These are phyloP conservation scores for Apiospora kogelbergensis DNA, from an alignment of 2,329 filamentous ascomycete genomes.

Conservation along the genomic window DNA sequence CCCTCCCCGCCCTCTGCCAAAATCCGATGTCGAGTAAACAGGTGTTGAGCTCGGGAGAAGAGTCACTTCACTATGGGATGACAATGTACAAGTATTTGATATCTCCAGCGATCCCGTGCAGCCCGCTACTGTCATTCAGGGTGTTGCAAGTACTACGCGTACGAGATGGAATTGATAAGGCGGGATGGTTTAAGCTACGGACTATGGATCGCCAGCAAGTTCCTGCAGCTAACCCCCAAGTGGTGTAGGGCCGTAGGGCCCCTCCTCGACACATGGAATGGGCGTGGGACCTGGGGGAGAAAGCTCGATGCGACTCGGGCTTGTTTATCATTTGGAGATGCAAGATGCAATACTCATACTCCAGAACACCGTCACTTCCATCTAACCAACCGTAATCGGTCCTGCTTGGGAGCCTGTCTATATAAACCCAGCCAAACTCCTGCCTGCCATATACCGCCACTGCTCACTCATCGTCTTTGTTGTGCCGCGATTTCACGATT, in stretches of 20 bases:
- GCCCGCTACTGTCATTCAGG: too few relatives aligned
- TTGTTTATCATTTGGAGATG: background rate
- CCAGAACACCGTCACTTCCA: constrained; percentile 1
- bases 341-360: background rate
- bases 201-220: background rate
- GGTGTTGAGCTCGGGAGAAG: background rate
- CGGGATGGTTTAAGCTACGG: background rate
- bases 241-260: background rate
- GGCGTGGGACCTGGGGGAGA: background rate
- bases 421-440: background rate
- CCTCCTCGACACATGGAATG: background rate
- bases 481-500: background rate
- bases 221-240: too few relatives aligned
- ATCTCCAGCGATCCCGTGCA: too few relatives aligned
- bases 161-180: background rate
- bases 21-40: background rate
- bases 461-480: background rate
- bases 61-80: background rate
- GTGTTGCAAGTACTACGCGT: background rate
- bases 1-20: background rate
- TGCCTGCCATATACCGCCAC: background rate
- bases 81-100: too few relatives aligned
- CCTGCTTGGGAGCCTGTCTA: background rate
- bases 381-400: background rate
- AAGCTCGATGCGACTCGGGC: background rate